Evolutionary conservation across 257 asterid genomes (phyloP).

Genomic region (Przewalskia tangutica): DNA sequence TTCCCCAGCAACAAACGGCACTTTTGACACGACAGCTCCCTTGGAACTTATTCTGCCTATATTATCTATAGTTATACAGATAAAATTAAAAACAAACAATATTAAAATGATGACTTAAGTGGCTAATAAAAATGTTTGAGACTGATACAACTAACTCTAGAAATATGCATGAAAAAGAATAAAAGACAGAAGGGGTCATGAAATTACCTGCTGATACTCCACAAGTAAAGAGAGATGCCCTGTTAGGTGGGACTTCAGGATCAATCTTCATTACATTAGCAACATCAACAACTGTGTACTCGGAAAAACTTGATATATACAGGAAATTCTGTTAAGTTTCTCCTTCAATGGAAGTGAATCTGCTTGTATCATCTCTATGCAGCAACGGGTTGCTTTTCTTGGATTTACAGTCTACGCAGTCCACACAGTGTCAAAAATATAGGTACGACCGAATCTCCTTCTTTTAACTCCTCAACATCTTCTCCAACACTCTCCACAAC

Average conservation of each 20-base stretch:
- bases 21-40: too few species aligned
- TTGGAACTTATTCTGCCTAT: too few species aligned
- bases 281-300: constrained; percentile 64
- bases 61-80: too few species aligned
- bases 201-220: constrained; percentile 74
- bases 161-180: not conserved
- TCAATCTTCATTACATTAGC: constrained; percentile 49
- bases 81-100: too few species aligned
- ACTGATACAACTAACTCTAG: not conserved
- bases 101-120: too few species aligned
- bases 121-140: not conserved
- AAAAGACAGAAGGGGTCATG: not conserved
- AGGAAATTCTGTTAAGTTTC: constrained; percentile 56
- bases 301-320: constrained; percentile 57
- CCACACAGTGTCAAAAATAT: constrained; percentile 57
- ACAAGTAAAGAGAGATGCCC: constrained; percentile 80
- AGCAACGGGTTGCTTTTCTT: constrained; percentile 61
- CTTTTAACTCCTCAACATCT: constrained; percentile 35
- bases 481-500: constrained; percentile 82
- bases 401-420: constrained; percentile 68
- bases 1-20: too few species aligned
- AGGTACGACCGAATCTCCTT: constrained; percentile 72
- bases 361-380: constrained; percentile 60
- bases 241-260: constrained; percentile 49
- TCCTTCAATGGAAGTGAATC: constrained; percentile 69